Evolutionary conservation across 129 eudicot genomes (phyloP), one percentile per base, ranked within the genome.

Genomic region (Chrysanthemum seticuspe): DNA sequence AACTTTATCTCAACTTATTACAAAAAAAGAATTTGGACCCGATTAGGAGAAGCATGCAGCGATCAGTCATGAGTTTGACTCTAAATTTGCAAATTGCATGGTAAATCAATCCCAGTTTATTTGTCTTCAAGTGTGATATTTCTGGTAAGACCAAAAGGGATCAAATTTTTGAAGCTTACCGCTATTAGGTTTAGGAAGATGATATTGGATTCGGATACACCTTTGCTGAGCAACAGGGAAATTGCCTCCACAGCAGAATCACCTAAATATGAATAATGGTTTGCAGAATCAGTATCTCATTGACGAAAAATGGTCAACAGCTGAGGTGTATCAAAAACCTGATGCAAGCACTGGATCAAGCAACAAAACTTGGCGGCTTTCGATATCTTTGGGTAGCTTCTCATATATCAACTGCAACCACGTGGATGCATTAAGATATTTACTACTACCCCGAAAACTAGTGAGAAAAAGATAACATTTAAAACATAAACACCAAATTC

Each of bases 291-390:
- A 71, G 14, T 7, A 25, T 65, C 55, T 55, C 53, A 54, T 63
- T 54, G 3, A 36, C 4, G 1, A 12, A 53, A 53, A 23, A 71
- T 31, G 52, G 19, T 40, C 5, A 23, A 16, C 27, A 53, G 50
- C 48, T 56, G 10, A 15, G 15, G 45, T 59, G 51, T 71, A 67
- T 67, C 74, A 62, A 77, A 89, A 77, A 89, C 97, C 97, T 76
- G 98, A 75, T 75, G 96, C 98, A 58, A 92, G 98, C 74, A 92
- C 86, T 25, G 98, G 98, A 73, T 92, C 98, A 6, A 92, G 98
- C 77, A 92, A 57, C 44, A 92, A 69, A 47, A 92, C 96, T 54
- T 92, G 91, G 27, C 96, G 92, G 71, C 90, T 86, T 64, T 95
- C 85, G 40, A 92, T 92, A 57, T 92, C 98, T 72, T 76, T 76